Evolutionary conservation across 371 early-diverging fungal genomes (phyloP), one percentile per base, ranked within the genome.

Genomic region (Dipsacomyces acuminosporus): DNA sequence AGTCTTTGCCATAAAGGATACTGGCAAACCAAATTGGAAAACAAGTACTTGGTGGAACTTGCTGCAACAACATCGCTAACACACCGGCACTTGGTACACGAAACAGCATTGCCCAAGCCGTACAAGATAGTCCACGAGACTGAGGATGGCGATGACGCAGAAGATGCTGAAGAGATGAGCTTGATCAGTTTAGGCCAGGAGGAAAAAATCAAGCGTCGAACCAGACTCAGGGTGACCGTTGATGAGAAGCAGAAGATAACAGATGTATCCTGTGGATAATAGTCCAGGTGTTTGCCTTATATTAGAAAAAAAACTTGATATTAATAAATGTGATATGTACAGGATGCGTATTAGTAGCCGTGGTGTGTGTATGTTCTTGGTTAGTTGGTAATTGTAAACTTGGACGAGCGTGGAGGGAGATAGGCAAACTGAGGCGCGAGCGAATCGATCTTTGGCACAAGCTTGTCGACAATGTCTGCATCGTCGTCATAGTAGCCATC

Each of bases 21-120:
- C 45, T 62, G 69, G 69, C 51, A 41, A 43, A 50, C 53, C 20
- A 54, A 51, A 23, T 45, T 67, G 20, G 35, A 38, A 36, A 45
- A 54, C 51, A 62, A 62, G 44, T 67, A 54, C 26, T 21, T 67
- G 24, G 58, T 62, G 7, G 63, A 67, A n/a, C 35, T 54, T 2
- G 54, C 48, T 4, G 57, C 57, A 63, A 41, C 62, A 0, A 42
- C 54, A 7, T 43, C 63, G 22, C 19, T 62, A 7, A 61, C 21
- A 4, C 63, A 62, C 46, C 36, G 25, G 20, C 69, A 67, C 17
- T 19, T 67, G 17, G 48, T 58, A 22, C 51, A 67, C 45, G 67
- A 67, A 24, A 67, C 69, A 7, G 34, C 58, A n/a, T 41, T 67
- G 14, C 69, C 67, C 18, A 67, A 62, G 45, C 69, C 63, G 6